Evolutionary conservation across 352 stramenopile species (phyloP).

Genomic region (Phytophthora nicotianae): DNA sequence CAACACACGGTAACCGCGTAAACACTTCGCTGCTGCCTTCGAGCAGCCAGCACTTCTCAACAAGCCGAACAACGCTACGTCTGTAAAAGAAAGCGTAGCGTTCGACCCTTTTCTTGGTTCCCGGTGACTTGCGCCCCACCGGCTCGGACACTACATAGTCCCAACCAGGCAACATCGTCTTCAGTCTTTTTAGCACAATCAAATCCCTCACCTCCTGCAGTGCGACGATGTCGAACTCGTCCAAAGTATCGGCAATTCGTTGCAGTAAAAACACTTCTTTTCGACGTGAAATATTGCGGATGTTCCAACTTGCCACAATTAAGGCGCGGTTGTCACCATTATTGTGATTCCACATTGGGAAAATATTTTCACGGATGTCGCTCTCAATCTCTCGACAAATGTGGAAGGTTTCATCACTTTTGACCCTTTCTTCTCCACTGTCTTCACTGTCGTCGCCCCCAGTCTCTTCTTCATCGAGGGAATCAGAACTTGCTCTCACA

Average conservation of each 20-base stretch:
- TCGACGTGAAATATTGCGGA: slow-evolving; percentile 70
- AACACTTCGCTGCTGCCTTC: slow-evolving; percentile 26
- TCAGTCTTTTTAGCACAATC: slow-evolving; percentile 64
- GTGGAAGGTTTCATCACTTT: slow-evolving; percentile 25
- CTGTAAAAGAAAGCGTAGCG: slow-evolving; percentile 66
- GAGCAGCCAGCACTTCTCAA: slow-evolving; percentile 33
- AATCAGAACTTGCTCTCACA: slow-evolving; percentile 14
- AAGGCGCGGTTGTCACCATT: slow-evolving; percentile 24
- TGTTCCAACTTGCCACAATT: slow-evolving; percentile 73
- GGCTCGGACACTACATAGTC: slow-evolving; percentile 58
- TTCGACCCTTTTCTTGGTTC: slow-evolving; percentile 41
- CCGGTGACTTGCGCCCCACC: slow-evolving; percentile 29
- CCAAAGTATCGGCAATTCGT: slow-evolving; percentile 53
- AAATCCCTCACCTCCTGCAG: slow-evolving; percentile 71
- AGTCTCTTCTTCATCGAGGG: neutral
- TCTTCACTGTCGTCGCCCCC: neutral
- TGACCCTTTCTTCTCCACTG: neutral
- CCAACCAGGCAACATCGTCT: slow-evolving; percentile 61
- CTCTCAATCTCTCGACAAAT: slow-evolving; percentile 43
- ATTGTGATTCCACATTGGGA: slow-evolving; percentile 14
- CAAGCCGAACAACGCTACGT: slow-evolving; percentile 31
- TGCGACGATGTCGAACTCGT: slow-evolving; percentile 72
- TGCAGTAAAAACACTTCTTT: slow-evolving; percentile 44
- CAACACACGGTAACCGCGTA: slow-evolving; percentile 50
- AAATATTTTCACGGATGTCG: slow-evolving; percentile 43